Evolutionary conservation across 2,329 filamentous ascomycete species (phyloP), one percentile per base, ranked within the genome.

Genomic region (Parascedosporium putredinis): DNA sequence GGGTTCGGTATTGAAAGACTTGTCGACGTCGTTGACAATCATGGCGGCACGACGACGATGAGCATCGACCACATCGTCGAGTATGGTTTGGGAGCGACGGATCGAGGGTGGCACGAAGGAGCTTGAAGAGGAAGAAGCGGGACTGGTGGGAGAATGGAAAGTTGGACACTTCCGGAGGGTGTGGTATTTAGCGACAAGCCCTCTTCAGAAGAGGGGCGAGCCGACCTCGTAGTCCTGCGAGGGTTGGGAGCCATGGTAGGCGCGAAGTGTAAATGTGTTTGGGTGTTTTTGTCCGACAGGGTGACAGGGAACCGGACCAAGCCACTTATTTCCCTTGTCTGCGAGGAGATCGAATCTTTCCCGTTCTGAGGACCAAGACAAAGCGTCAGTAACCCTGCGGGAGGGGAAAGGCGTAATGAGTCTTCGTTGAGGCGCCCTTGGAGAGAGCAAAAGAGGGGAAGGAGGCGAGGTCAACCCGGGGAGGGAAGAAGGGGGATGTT

Each of bases 51-150:
- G 84, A 60, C 83, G 79, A 61, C 79, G 75, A 58, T 83, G 78
- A 55, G 82, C 79, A 60, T 81, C 80, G 63, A 86, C 75, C 50
- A 84, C 79, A 75, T 85, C 82, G 67, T 88, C 83, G 53, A 88
- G 69, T 55, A 70, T 76, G 48, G 84, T 86, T 57, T 84, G 81
- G 46, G 84, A 82, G 52, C 85, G 82, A 57, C 76, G 75, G 58
- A 86, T 73, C n/a, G 73, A 62, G 38, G 68, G 67, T 51, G 77
- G 76, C 52, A 76, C 72, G 49, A 64, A 64, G 57, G 77, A 76
- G 51, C 62, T 55, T 29, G 67, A 62, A 51, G 69, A 68, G 52
- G 66, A 62, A 46, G 64, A 61, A 53, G 69, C 54, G 24, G 61
- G 56, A 56, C 61, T 58, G 64, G 59, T 64, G 52, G 73, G 73